Evolutionary conservation across 306 rosid species (phyloP), one percentile per base, ranked within the genome.

Genomic region (Begonia masoniana): DNA sequence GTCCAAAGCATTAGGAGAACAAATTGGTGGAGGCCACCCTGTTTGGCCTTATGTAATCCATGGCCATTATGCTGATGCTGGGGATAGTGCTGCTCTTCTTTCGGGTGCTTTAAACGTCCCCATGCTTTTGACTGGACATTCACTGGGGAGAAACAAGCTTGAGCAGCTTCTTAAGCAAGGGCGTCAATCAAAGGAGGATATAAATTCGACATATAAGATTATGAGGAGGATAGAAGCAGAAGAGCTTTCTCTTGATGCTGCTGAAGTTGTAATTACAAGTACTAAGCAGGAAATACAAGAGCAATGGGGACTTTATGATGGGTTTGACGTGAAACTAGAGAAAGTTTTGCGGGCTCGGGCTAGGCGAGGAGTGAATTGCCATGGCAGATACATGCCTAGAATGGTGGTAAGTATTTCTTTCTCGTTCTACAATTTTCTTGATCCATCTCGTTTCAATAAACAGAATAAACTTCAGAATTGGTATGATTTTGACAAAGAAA

Each of bases 241-340:
- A 61, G 96, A 83, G 60, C 94, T 87, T 62, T 74, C 92, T 35
- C 82, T 87, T 19, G 96, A 87, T 68, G 83, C 94, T 48, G 92
- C 96, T 50, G 96, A 87, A 63, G 87, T 84, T 65, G 94, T 87
- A 51, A 81, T 87, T 60, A 87, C 96, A n/a, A 84, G 96, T 57
- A 87, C 96, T 47, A 78, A 67, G 61, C 96, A 87, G 69, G 96
- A 87, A 69, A 84, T 84, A 42, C 91, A 83, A 16, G 91, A 87
- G 71, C 96, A 87, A 57, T 87, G 96, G 96, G 96, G 96, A 19
- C 94, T 87, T 36, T 87, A 87, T 47, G 94, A 87, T 59, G 96
- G 94, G 23, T 87, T 87, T 50, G 85, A 87, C 69, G 94, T 87
- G 68, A 84, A 84, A 77, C 85, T 87, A 13, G 96, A 87, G 77